Base-by-base conservation (phyloP, 306 rosid genomes). In the Purshia tridentata region DNA sequence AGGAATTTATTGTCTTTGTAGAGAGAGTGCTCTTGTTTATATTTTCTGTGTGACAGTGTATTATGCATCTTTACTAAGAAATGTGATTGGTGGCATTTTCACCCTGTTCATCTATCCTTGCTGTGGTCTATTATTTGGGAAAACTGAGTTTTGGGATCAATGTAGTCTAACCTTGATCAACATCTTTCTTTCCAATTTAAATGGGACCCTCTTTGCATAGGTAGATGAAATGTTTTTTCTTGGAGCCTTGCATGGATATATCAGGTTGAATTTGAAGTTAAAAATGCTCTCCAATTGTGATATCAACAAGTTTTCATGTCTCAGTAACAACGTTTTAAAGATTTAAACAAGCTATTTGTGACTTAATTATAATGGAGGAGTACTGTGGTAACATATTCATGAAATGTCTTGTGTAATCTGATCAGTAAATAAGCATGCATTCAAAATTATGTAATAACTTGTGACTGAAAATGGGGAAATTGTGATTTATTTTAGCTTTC, bases 1-100 rank as follows among this genome's bases (percentile, higher is more conserved):
- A n/a, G 44, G 65, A 59, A 59, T 35, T 22, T 46, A 59, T 53
- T 18, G 63, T 39, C 40, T 40, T 63, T 72, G 19, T 35, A 47
- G 60, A 50, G 16, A 54, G 8, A 72, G 50, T 48, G 39, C 14
- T 49, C 15, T 65, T 46, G 14, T 48, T 4, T 2, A 9, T 14
- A 16, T 15, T 2, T 2, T 67, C 18, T 6, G 5, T 13, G 19
- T 46, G 14, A 8, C 0, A n/a, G 29, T 4, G 37, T 11, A 12
- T 69, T 51, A 19, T 65, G n/a, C 8, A 45, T 44, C 4, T 4
- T 7, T 11, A 39, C 5, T 3, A 14, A 37, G 4, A 37, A 9
- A 16, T 37, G 22, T 6, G 22, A 2, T 23, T 47, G 56, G 72
- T 29, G 29, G 15, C 71, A 23, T 47, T 65, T 47, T 12, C 44